Evolutionary conservation across 306 rosid species (phyloP), one percentile per base, ranked within the genome.

Genomic region (Astragalus membranaceus): DNA sequence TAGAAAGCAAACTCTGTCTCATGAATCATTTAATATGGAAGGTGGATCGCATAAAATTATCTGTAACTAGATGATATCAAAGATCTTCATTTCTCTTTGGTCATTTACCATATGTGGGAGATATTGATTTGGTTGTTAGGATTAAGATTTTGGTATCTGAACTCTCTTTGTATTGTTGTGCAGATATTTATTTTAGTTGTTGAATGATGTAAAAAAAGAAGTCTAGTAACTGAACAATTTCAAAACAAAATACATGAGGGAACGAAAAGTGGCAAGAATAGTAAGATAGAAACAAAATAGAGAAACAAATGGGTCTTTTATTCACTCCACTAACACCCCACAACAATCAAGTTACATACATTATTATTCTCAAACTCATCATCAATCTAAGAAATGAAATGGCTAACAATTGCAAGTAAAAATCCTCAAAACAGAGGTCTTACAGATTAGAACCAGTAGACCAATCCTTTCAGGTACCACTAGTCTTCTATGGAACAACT

Each of bases 271-370:
- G 23, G 23, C 23, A 20, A 20, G 23, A 20, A 2, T 20, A 20
- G 23, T 20, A 20, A 20, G 23, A 20, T 20, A 58, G 1, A 13
- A 41, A 15, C 32, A 64, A 33, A 33, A 30, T 47, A 75, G 70
- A 23, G 77, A 84, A 79, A 75, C 70, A 81, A 78, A 73, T 73
- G 82, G 84, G 86, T 29, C 64, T 73, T 73, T 85, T 85, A 85
- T 85, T 85, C 80, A 75, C 78, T 78, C 74, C 78, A 84, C 72
- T 81, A 70, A 83, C 78, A 81, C 85, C 88, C 88, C 71, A 69
- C 79, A 78, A 78, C 84, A 81, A 85, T 81, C 72, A 81, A 85
- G 79, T 63, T 85, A 79, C 82, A 82, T 64, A 79, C 73, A 79
- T 61, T 62, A 79, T 82, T 81, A 85, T 82, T 85, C 79, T 76